Conservation (phyloP, 1,284 basidiomycete species). For the Ganoderma resinaceum region DNA sequence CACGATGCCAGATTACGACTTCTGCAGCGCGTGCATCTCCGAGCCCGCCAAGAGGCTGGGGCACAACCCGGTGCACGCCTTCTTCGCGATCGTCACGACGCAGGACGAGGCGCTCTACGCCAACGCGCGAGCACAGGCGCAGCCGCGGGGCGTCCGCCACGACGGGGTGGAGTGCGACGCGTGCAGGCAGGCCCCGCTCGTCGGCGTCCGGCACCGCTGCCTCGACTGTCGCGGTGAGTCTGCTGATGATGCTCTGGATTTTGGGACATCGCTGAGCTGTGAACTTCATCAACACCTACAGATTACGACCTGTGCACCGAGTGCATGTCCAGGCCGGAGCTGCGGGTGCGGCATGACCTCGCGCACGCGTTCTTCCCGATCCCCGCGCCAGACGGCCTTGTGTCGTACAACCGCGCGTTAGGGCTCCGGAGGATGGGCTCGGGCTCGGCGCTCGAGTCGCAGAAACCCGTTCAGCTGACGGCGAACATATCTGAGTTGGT, state of each 20-base stretch:
- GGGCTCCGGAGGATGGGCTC: not conserved
- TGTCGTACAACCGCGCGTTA: not conserved
- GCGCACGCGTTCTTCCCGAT: constrained; percentile 23
- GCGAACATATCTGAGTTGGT: not conserved
- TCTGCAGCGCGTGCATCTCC: constrained; percentile 65
- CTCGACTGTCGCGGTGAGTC: constrained; percentile 54
- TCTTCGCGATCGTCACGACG: constrained; percentile 67
- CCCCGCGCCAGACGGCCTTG: constrained; percentile 15
- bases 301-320: constrained; percentile 78
- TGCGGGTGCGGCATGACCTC: constrained; percentile 17
- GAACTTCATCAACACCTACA: not conserved
- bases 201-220: constrained; percentile 65
- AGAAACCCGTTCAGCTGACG: not conserved
- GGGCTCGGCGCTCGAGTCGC: not conserved
- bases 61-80: constrained; percentile 53
- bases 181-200: constrained; percentile 67
- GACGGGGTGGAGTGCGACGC: constrained; percentile 58
- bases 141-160: constrained; percentile 6
- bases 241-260: too few species aligned
- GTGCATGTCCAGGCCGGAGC: constrained; percentile 61
- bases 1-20: constrained; percentile 54
- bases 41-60: constrained; percentile 16
- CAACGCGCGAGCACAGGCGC: constrained; percentile 31
- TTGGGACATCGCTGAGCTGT: not conserved
- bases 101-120: constrained; percentile 37